Evolutionary conservation across 2,329 filamentous ascomycete species (phyloP), one percentile per base, ranked within the genome.

Genomic region (Zymoseptoria passerinii): DNA sequence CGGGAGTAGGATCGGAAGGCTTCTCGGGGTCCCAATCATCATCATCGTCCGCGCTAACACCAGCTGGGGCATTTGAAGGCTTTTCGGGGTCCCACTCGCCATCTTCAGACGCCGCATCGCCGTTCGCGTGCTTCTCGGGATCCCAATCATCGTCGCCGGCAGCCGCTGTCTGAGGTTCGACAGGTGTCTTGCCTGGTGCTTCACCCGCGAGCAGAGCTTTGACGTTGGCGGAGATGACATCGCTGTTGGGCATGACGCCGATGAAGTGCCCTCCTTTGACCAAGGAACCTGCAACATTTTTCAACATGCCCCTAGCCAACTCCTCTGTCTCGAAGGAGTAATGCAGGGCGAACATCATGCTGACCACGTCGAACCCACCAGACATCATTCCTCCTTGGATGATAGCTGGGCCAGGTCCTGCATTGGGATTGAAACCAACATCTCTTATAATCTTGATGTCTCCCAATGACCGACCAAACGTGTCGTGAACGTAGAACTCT

Each of bases 281-380:
- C 68, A 99, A 75, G 1, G 89, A 83, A 0, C 91, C 89, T 0
- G 94, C 87, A 2, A 99, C 92, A 70, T 99, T 99, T 68, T 86
- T 83, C 57, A 99, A 81, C 94, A 99, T 97, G 62, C 84, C 89
- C 50, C 90, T 84, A 1, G 92, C 90, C 73, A 96, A 95, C 52
- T 84, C 83, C 73, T 99, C 92, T 55, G 81, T 90, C 77, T 97
- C 94, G 67, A 97, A 99, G 5, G 94, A 92, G 73, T 99, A 99
- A 76, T 99, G 94, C 85, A 99, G 94, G 69, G 91, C 95, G 74
- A 99, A 99, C 94, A 99, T 99, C 84, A 96, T 96, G 70, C 88
- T 91, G 63, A 99, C 92, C 49, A 97, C 89, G 71, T 99, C 94
- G 67, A 97, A 99, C 3, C 78, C 78, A 48, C 92, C 92, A 57